A percentile compares a stretch with the other conserved stretches of the same genome.
phyloP scores from a whole-genome alignment of 345 rosid species.

The Capsella bursapastoris region DNA sequence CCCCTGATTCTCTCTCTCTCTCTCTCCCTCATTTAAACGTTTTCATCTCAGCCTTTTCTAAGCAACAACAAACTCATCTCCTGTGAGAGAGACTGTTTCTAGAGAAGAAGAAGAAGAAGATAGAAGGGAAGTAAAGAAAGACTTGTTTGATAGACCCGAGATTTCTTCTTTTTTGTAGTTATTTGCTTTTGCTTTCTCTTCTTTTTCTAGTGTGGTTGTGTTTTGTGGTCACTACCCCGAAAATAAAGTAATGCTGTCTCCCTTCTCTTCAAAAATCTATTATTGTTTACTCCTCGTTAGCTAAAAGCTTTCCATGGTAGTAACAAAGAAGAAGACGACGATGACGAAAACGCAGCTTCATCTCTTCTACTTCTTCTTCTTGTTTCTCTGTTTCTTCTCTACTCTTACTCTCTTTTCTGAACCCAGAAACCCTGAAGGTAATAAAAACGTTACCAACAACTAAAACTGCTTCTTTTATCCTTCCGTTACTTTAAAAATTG shows the following conservation, averaged over 20 bases:
- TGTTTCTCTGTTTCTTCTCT: slow-evolving; percentile 40
- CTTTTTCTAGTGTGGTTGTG: slow-evolving; percentile 43
- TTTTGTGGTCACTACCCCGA: slow-evolving; percentile 37
- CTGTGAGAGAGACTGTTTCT: slow-evolving; percentile 24
- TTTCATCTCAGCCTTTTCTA: slow-evolving; percentile 1
- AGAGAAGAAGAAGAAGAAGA: slow-evolving; percentile 5
- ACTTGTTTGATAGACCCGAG: slow-evolving; percentile 38
- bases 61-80: slow-evolving; percentile 20
- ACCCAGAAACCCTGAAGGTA: slow-evolving; percentile 93
- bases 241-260: slow-evolving; percentile 32
- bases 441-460: not conserved
- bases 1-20: slow-evolving; percentile 40
- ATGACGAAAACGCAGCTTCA: slow-evolving; percentile 26
- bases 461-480: not conserved
- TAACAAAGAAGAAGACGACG: slow-evolving; percentile 16
- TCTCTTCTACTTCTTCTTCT: slow-evolving; percentile 42
- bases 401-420: slow-evolving; percentile 60
- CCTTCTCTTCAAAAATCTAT: slow-evolving; percentile 11
- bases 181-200: slow-evolving; percentile 45
- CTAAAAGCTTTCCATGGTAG: slow-evolving; percentile 13
- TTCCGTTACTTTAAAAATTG: slow-evolving; percentile 9
- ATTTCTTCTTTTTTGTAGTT: slow-evolving; percentile 7
- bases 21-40: slow-evolving; percentile 29
- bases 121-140: not conserved
- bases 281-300: not conserved